Base-by-base conservation (phyloP, 1,139 yeast species). In the Zygosaccharomyces sapae region DNA sequence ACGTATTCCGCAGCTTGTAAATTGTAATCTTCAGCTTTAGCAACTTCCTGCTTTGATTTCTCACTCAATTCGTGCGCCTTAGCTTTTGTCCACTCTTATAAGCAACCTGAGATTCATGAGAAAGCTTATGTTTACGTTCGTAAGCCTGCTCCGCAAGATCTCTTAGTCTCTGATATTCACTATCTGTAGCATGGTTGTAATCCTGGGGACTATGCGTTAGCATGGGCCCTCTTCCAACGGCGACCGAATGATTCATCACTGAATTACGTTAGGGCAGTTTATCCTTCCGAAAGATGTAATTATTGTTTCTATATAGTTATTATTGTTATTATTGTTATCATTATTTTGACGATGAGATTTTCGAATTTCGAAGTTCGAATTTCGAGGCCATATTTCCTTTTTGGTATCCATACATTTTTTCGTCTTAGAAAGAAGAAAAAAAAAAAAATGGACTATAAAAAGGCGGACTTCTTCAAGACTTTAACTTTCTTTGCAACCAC, bases 1-100 rank as follows among this genome's bases (percentile, higher is more conserved):
- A 89, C 97, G 64, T 83, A 90, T 63, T 82, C 90, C 0, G 97
- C 97, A 1, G 97, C 98, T 64, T 83, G 79, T 27, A 74, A 70
- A 68, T 89, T 89, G 62, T 74, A 79, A 36, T 72, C 67, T 47
- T 88, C 95, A 35, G 90, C 95, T 55, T 81, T 70, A 0, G 62
- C 68, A 29, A 72, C 71, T 49, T 79, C 80, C 50, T 73, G 62
- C 60, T 87, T 84, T 43, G 92, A 82, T 62, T 82, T 69, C 44
- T 79, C 82, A 45, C 95, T 84, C 49, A 86, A 71, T 48, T 79
- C 79, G 58, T 84, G 83, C 1, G 97, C 97, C 55, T 70, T 70
- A 20, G 73, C 76, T 48, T 82, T 61, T 89, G 85, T 1, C 96
- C 97, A 3, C 68, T 61, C 55, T 83, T 74, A 65, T 76, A 90